Evolutionary conservation across 805 yeast species (phyloP), one percentile per base, ranked within the genome.

Genomic region (Saccharomyces paradoxus): DNA sequence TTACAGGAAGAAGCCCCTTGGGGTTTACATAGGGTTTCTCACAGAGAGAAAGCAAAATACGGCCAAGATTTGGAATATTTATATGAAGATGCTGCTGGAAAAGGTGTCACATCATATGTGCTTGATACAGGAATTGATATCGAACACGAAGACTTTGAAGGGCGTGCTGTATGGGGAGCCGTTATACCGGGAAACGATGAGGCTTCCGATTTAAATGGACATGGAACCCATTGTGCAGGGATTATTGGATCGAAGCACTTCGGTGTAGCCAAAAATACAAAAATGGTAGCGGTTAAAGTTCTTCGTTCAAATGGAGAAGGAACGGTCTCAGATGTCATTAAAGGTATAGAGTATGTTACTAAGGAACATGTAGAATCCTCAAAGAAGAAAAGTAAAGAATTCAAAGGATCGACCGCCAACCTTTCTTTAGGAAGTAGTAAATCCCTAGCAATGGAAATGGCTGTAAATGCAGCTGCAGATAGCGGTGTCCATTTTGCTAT

Each of bases 381-480:
- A 17, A 37, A 37, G 24, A 17, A 37, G 4, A 21, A 17, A 4
- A 17, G 13, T 21, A 9, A 17, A 2, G 17, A 37, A 17, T 86
- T 84, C 74, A 87, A 87, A 71, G 94, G 94, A 59, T 85, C 94
- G 41, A 82, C 90, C 26, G 92, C 90, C 50, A 94, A 92, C 76
- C 89, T 90, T 92, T 90, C 97, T 14, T 77, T 91, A 56, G 96
- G 96, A 65, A 97, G 97, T 70, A 96, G 96, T 65, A 86, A 84
- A 66, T 87, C 96, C 2, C 87, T 89, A 51, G 83, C 96, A 8
- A 80, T 91, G 62, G 96, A 89, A 67, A 63, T 83, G 70, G 96
- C 96, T 54, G 95, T 88, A 49, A 83, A 88, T 63, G 96, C 96
- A 48, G 97, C 96, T 44, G 89, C 88, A 50, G 78, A 81, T 59